Percentiles rank a stretch among this genome's conserved stretches.
Evolutionary conservation across 2,329 filamentous ascomycete species (phyloP).

Genomic region (Xylariaceae sp.): DNA sequence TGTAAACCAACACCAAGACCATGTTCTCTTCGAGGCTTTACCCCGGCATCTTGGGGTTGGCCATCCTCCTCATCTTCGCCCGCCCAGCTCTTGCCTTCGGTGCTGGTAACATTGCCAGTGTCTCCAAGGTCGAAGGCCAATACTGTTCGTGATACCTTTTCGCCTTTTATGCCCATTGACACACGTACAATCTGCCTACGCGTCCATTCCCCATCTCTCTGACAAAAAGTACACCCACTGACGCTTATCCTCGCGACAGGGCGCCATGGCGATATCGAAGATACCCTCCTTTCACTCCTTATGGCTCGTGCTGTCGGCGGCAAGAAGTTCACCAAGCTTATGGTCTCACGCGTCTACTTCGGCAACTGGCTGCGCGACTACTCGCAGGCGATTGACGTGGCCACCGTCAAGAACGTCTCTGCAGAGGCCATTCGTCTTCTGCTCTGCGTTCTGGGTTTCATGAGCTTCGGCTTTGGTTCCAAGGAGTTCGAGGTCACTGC

Average conservation of each 20-base stretch:
- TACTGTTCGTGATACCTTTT: conserved; percentile 55
- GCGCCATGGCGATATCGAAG: conserved; percentile 90
- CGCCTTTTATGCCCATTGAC: not conserved
- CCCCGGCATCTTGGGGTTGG: conserved; percentile 49
- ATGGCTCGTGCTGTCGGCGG: conserved; percentile 48
- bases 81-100: conserved; percentile 72
- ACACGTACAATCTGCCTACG: not conserved
- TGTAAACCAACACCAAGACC: conserved; percentile 12
- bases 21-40: conserved; percentile 48
- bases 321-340: conserved; percentile 85
- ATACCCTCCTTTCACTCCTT: conserved; percentile 71
- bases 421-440: conserved; percentile 86
- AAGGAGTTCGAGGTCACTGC: conserved; percentile 81
- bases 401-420: conserved; percentile 84
- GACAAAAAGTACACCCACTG: conserved; percentile 8
- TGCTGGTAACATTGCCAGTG: conserved; percentile 79
- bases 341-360: conserved; percentile 87
- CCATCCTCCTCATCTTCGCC: conserved; percentile 61
- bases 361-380: conserved; percentile 95
- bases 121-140: conserved; percentile 74
- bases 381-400: conserved; percentile 89
- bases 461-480: conserved; percentile 80
- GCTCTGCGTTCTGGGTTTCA: conserved; percentile 82
- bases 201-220: not conserved
- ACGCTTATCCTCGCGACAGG: conserved; percentile 38